Evolutionary conservation across 495 filamentous ascomycete genomes (phyloP).

Genomic region (Collariella sp.): DNA sequence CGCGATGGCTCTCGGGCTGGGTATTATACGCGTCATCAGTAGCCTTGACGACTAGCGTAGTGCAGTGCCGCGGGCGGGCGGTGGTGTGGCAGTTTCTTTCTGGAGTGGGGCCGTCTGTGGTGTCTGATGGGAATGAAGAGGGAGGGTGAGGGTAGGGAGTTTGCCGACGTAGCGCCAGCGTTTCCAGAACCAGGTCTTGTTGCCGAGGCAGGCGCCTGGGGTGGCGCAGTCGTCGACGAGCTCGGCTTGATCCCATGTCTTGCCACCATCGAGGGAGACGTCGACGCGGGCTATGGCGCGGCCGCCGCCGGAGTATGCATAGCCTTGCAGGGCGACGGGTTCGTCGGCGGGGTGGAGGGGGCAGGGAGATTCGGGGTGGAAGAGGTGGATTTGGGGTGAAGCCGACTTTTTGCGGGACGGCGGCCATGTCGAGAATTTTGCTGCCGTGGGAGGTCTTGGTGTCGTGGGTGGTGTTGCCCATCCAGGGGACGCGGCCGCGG

Average conservation of each 20-base stretch:
- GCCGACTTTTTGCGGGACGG: conserved; percentile 13
- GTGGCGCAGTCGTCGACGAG: conserved; percentile 36
- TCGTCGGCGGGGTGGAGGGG: conserved; percentile 3
- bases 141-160: conserved; percentile 7
- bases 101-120: not conserved
- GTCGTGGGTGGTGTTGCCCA: not conserved
- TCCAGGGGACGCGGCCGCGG: conserved; percentile 48
- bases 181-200: conserved; percentile 48
- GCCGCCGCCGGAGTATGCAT: conserved; percentile 53
- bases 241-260: conserved; percentile 45
- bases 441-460: not conserved
- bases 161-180: conserved; percentile 39
- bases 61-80: conserved; percentile 16
- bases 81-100: conserved; percentile 8
- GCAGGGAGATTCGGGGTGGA: conserved; percentile 1
- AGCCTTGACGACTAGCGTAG: conserved; percentile 48
- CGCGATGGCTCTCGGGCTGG: conserved; percentile 44
- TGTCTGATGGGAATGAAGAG: too few relatives aligned
- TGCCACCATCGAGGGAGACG: conserved; percentile 46
- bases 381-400: conserved; percentile 6
- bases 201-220: conserved; percentile 21
- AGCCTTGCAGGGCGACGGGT: conserved; percentile 43
- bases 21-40: conserved; percentile 50
- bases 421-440: conserved; percentile 16
- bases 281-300: conserved; percentile 48